Evolutionary conservation across 75 land plant genomes (phyloP).

Genomic region (Pinus tabuliformis): DNA sequence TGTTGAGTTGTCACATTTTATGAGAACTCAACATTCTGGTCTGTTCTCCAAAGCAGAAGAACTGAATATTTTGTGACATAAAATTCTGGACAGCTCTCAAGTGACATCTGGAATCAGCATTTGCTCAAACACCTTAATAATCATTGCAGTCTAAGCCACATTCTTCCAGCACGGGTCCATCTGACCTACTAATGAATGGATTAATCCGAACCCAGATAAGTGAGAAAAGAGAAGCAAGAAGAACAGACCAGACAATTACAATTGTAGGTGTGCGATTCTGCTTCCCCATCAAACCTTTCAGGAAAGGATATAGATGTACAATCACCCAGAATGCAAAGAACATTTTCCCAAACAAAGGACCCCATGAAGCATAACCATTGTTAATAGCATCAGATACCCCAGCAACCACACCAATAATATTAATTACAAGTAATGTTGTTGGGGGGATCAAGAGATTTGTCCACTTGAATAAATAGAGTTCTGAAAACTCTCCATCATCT

Average conservation of each 20-base stretch:
- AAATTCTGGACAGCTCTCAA: neutral
- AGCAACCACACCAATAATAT: constrained; percentile 63
- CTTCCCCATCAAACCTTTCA: constrained; percentile 71
- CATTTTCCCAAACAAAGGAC: constrained; percentile 72
- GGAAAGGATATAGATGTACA: constrained; percentile 79
- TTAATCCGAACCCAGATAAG: constrained; percentile 75
- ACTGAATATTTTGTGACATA: neutral
- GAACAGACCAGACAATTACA: constrained; percentile 74
- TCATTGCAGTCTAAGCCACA: constrained; percentile 58
- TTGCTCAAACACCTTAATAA: neutral
- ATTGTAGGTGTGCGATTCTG: constrained; percentile 74
- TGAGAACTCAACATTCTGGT: neutral
- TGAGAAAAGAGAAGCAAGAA: constrained; percentile 75
- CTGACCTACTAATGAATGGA: constrained; percentile 54
- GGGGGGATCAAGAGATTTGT: constrained; percentile 68
- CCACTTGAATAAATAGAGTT: constrained; percentile 76
- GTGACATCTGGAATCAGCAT: neutral
- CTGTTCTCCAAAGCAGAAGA: constrained; percentile 1
- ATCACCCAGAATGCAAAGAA: constrained; percentile 82
- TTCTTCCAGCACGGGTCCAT: constrained; percentile 61
- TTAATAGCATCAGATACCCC: constrained; percentile 75
- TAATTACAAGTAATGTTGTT: constrained; percentile 57
- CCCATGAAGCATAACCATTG: constrained; percentile 77
- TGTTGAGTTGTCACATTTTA: neutral
- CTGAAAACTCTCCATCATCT: constrained; percentile 71